These are phyloP conservation scores for Umbilicus rupestris DNA, from an alignment of 164 flowering plant genomes.

Conservation along the genomic window DNA sequence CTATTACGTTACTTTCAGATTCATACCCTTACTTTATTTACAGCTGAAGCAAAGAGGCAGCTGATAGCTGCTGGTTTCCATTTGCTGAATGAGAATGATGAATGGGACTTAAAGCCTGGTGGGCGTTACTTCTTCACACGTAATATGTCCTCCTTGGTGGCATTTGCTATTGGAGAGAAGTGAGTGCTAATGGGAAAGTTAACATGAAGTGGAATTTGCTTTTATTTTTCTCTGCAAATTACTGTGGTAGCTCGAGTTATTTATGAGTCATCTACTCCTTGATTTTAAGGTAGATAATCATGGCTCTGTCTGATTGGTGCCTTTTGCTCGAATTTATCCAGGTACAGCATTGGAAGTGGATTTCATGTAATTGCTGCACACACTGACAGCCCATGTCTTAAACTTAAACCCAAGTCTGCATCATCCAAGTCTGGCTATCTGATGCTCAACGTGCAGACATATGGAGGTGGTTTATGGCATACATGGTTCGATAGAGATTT, in stretches of 20 bases:
- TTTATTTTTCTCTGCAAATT: background rate
- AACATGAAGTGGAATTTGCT: background rate
- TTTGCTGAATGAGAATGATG: conserved; percentile 74
- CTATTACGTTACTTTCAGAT: background rate
- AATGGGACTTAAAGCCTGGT: conserved; percentile 92
- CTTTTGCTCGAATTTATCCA: conserved; percentile 24
- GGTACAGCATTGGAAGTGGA: conserved; percentile 68
- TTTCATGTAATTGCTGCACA: conserved; percentile 93
- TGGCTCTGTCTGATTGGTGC: background rate
- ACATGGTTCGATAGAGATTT: conserved; percentile 96
- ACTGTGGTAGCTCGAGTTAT: background rate
- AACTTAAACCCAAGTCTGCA: conserved; percentile 82
- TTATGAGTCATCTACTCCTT: background rate
- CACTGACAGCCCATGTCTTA: conserved; percentile 90
- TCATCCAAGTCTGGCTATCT: conserved; percentile 65
- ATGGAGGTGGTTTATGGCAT: conserved; percentile 96
- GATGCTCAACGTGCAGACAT: conserved; percentile 88
- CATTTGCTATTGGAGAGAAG: conserved; percentile 90
- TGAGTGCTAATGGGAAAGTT: conserved; percentile 23
- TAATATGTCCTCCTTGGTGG: conserved; percentile 88
- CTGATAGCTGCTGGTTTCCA: conserved; percentile 73
- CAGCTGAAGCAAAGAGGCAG: conserved; percentile 88
- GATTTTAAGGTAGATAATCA: background rate
- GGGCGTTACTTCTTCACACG: conserved; percentile 88
- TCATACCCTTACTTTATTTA: conserved; percentile 6